Percentiles rank a stretch among this genome's conserved stretches.
phyloP scores from a whole-genome alignment of 768 basidiomycete genomes.

The Tremella fuciformis region DNA sequence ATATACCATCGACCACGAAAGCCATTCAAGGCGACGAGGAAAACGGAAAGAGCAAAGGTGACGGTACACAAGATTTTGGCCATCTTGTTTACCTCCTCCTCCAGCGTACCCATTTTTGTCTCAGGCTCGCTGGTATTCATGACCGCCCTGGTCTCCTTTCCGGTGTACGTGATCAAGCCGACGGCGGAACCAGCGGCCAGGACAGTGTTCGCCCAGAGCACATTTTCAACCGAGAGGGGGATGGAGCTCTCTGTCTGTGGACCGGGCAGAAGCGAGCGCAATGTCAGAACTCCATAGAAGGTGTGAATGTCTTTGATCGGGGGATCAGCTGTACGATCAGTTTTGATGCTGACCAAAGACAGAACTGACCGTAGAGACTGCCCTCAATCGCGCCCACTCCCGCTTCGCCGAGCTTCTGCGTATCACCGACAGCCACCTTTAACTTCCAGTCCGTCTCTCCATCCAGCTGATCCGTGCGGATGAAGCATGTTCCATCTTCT shows the following conservation, averaged over 20 bases:
- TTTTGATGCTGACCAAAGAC: slow-evolving; percentile 12
- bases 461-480: slow-evolving; percentile 95
- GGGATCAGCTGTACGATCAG: slow-evolving; percentile 66
- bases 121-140: slow-evolving; percentile 98
- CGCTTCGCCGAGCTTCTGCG: slow-evolving; percentile 66
- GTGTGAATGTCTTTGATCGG: slow-evolving; percentile 96
- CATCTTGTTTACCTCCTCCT: slow-evolving; percentile 89
- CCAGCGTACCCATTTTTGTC: slow-evolving; percentile 87
- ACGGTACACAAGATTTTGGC: slow-evolving; percentile 97
- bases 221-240: slow-evolving; percentile 90
- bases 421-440: slow-evolving; percentile 78
- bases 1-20: slow-evolving; percentile 95
- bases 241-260: slow-evolving; percentile 46
- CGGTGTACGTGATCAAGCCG: slow-evolving; percentile 91
- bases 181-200: slow-evolving; percentile 90
- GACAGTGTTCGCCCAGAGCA: slow-evolving; percentile 96
- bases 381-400: slow-evolving; percentile 67
- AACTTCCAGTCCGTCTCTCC: slow-evolving; percentile 99
- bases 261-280: slow-evolving; percentile 37
- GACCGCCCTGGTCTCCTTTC: slow-evolving; percentile 89
- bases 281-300: slow-evolving; percentile 86
- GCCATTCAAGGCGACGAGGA: slow-evolving; percentile 90
- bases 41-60: slow-evolving; percentile 84
- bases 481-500: slow-evolving; percentile 87
- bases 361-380: slow-evolving; percentile 74